Evolutionary conservation across 495 filamentous ascomycete genomes (phyloP), one percentile per base, ranked within the genome.

Genomic region (Daldinia vernicosa): DNA sequence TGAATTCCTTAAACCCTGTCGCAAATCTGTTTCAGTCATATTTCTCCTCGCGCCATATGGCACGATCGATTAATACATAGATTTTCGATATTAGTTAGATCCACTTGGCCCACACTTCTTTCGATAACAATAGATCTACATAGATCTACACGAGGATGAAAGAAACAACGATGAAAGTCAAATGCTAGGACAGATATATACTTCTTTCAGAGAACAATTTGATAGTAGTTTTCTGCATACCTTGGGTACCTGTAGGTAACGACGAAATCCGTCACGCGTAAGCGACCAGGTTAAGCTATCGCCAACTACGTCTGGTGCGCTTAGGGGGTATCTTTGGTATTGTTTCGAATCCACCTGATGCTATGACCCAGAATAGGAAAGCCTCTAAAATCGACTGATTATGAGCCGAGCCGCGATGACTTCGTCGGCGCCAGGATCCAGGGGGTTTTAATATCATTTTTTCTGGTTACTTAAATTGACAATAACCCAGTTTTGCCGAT

Each of bases 321-420:
- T 27, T 50, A 43, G 19, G 39, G 51, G 30, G 12, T 65, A 50
- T 52, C 57, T 66, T 59, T 14, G 65, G n/a, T 39, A 30, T 32
- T 62, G 66, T 73, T 69, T 73, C 62, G 70, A 66, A 69, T 53
- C 70, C 55, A 73, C n/a, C 40, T 43, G 61, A 69, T 50, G 50
- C 56, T 53, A 39, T 26, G 27, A 22, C 66, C 53, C 11, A 37
- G 35, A 11, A 47, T 43, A n/a, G 39, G 62, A 37, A 56, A 56
- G 45, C 62, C 45, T 63, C 43, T 15, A 60, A 37, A 54, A 73
- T 73, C 70, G 70, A 63, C 56, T 47, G 66, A 73, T 73, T 11
- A 73, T 73, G 70, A 45, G 70, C 35, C 51, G 57, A 60, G 69
- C 70, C 66, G 57, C 66, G 61, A 66, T 40, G 24, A 66, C 52